A percentile compares a stretch with the other conserved stretches of the same genome.
Evolutionary conservation across 2,329 filamentous ascomycete genomes (phyloP).

Genomic region (Nothophoma quercina): DNA sequence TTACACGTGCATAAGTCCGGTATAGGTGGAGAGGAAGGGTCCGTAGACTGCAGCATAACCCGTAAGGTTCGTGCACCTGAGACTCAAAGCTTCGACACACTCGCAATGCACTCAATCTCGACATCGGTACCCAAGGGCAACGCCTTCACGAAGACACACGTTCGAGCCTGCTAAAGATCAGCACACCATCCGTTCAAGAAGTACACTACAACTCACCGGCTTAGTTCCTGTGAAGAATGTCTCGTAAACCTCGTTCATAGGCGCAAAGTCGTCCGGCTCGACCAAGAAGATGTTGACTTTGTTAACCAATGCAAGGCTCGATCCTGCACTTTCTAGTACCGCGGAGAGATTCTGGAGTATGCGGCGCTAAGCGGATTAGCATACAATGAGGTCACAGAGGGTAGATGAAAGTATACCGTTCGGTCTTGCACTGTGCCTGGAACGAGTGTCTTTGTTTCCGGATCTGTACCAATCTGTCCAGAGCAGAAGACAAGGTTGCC

Average conservation of each 20-base stretch:
- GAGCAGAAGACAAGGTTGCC: conserved; percentile 76
- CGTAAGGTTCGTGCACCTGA: background rate
- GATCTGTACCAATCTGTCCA: conserved; percentile 67
- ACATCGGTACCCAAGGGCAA: conserved; percentile 28
- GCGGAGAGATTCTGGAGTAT: conserved; percentile 12
- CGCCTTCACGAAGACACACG: conserved; percentile 29
- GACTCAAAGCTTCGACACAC: background rate
- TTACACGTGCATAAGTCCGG: background rate
- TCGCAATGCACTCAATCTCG: conserved; percentile 22
- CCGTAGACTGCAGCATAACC: too few species aligned
- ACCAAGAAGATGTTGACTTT: conserved; percentile 73
- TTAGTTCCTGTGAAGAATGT: conserved; percentile 52
- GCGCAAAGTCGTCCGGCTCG: conserved; percentile 69
- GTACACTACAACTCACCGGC: conserved; percentile 2
- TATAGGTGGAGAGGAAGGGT: too few species aligned
- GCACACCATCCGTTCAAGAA: background rate
- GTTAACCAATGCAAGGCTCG: conserved; percentile 66
- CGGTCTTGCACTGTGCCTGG: conserved; percentile 65
- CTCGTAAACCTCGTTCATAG: conserved; percentile 65
- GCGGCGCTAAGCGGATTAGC: conserved; percentile 2
- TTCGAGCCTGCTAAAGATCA: conserved; percentile 12
- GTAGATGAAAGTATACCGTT: conserved; percentile 45
- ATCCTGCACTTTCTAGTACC: conserved; percentile 69
- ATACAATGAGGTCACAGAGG: background rate
- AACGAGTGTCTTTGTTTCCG: conserved; percentile 60